Evolutionary conservation across 179 eudicot genomes (phyloP), one percentile per base, ranked within the genome.

Genomic region (Pouteria campechiana): DNA sequence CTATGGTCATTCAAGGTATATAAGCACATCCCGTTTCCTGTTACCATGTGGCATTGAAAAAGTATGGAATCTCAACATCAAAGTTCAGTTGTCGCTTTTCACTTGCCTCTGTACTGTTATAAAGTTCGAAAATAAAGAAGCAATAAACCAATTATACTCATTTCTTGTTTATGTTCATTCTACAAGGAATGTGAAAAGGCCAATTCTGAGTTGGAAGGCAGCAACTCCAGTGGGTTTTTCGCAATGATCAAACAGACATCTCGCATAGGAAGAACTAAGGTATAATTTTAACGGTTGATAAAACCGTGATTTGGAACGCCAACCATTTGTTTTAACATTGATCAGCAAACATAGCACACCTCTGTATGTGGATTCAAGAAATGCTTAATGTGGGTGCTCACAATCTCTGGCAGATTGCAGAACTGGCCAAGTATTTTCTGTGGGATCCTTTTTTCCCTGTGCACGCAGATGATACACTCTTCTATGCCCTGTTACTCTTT

Each of bases 1-100:
- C 73, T 74, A 3, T 74, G 81, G 81, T 70, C 65, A 35, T 50
- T 73, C n/a, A 37, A 65, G 76, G 79, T 73, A 56, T 40, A 22
- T 31, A 19, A 19, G 14, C 16, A 15, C 17, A n/a, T 10, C 4
- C 25, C 17, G 2, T 13, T 12, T 10, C 17, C n/a, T 7, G 18
- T 2, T 19, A 49, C 14, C 4, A 3, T 11, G 2, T 3, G 12
- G 33, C 9, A 13, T 11, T 13, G 0, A 2, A 37, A 0, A 5
- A 5, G 17, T 6, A 16, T 17, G 22, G 12, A 17, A 37, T 3
- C 13, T 3, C 20, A 49, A 7, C 23, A 24, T 20, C 5, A 12
- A 50, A 8, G 31, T 24, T 22, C 17, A 22, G 10, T 48, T 36
- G 12, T 11, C 18, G 12, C 45, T 23, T n/a, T 3, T 22, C 11